Evolutionary conservation across 129 eudicot genomes (phyloP), one percentile per base, ranked within the genome.

Genomic region (Flaveria robusta): DNA sequence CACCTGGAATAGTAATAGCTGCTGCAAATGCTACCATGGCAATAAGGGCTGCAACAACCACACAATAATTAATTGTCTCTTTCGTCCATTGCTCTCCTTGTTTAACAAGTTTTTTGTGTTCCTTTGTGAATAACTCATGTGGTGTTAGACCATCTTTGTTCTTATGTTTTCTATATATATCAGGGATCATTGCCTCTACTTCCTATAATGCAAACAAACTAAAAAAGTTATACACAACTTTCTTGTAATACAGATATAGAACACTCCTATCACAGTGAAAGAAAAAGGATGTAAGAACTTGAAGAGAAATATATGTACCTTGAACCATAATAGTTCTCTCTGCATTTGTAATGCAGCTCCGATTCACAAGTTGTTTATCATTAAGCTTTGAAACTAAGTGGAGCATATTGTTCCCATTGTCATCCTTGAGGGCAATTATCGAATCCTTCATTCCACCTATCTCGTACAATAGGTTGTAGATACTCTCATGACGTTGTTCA

Each of bases 101-200:
- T 59, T 1, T 13, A 59, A 59, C 20, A 23, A 59, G 66, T 12
- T 23, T 39, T 59, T 59, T 59, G 66, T 59, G 66, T 59, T 59
- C 66, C 66, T 59, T 27, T 1, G 66, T 59, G 66, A 59, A 59
- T 26, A 59, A 23, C 39, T 59, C 66, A 13, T 18, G 39, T 26
- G 66, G 39, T 59, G 66, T 59, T 59, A 59, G n/a, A 59, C 66
- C 66, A 59, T 59, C 66, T 26, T 59, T 59, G 66, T 59, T 59
- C 37, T 10, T 23, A 13, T 13, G n/a, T 59, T 59, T 39, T 24
- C 66, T 59, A 59, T 24, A 59, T 19, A 27, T 23, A 23, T n/a
- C n/a, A 39, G 66, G 66, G 37, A 59, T 59, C 66, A 59, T 59
- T 23, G 24, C 24, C 66, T 39, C 12, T 59, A 59, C 66, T 59